Evolutionary conservation across 805 yeast species (phyloP).

Genomic region (Jamesozyma gamospora): DNA sequence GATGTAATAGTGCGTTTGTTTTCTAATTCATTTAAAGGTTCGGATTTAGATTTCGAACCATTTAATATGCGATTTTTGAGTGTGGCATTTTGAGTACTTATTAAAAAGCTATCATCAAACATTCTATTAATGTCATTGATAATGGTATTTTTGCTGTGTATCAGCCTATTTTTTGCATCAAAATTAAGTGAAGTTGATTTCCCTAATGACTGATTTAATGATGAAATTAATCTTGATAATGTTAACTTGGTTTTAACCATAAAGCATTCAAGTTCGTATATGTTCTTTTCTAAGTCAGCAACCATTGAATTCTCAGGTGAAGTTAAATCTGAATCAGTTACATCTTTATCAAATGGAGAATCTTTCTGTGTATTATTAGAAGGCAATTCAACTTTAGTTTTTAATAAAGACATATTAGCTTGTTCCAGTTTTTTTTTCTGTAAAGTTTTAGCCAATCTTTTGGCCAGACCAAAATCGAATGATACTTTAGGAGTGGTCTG

Average conservation of each 20-base stretch:
- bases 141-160: neutral
- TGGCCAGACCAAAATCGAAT: neutral
- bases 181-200: too few relatives aligned
- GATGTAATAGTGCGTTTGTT: too few relatives aligned
- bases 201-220: too few relatives aligned
- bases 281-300: neutral
- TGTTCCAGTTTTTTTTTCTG: neutral
- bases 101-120: neutral
- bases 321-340: too few relatives aligned
- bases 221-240: neutral
- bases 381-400: too few relatives aligned
- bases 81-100: neutral
- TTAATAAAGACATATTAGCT: too few relatives aligned
- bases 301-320: neutral
- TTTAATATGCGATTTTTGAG: too few relatives aligned
- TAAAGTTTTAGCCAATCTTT: neutral
- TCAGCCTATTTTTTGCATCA: too few relatives aligned
- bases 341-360: too few relatives aligned
- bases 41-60: too few relatives aligned
- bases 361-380: too few relatives aligned
- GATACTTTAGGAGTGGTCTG: neutral
- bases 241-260: constrained; percentile 1
- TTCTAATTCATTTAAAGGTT: too few relatives aligned
- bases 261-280: neutral
- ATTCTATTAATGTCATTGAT: neutral